Percentiles rank a stretch among this genome's conserved stretches.
Evolutionary conservation across 371 early-diverging fungal species (phyloP).

Genomic region (Mortierella sp.): DNA sequence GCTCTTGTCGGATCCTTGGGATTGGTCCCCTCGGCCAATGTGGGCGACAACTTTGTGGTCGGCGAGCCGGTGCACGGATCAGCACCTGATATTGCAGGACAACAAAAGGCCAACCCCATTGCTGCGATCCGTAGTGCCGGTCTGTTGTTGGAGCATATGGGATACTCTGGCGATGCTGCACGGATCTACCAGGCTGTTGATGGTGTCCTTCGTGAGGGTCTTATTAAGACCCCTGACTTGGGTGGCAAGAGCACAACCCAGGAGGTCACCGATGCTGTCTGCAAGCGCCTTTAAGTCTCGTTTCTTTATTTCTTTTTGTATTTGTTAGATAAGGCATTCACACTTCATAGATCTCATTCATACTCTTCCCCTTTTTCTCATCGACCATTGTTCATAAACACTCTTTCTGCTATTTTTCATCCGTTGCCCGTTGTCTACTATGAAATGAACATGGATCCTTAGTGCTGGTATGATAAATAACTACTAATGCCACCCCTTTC

Average conservation of each 20-base stretch:
- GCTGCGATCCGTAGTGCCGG: constrained; percentile 94
- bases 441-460: too few relatives aligned
- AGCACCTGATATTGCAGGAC: constrained; percentile 96
- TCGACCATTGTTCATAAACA: constrained; percentile 4
- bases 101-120: constrained; percentile 95
- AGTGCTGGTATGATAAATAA: too few relatives aligned
- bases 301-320: background rate
- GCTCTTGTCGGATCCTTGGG: constrained; percentile 95
- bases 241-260: constrained; percentile 91
- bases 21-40: constrained; percentile 94
- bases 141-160: constrained; percentile 89
- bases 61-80: constrained; percentile 97
- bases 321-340: background rate
- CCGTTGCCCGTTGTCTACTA: too few relatives aligned
- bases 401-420: background rate
- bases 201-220: constrained; percentile 73
- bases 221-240: constrained; percentile 87
- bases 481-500: too few relatives aligned
- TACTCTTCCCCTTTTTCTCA: background rate
- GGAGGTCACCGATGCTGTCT: constrained; percentile 87
- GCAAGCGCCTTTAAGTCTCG: constrained; percentile 68
- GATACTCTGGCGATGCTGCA: constrained; percentile 78
- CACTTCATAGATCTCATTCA: background rate
- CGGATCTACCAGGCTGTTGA: constrained; percentile 91
- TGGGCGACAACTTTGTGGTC: constrained; percentile 92